Base-by-base conservation (phyloP, 306 rosid genomes). In the Dalbergia cochinchinensis region DNA sequence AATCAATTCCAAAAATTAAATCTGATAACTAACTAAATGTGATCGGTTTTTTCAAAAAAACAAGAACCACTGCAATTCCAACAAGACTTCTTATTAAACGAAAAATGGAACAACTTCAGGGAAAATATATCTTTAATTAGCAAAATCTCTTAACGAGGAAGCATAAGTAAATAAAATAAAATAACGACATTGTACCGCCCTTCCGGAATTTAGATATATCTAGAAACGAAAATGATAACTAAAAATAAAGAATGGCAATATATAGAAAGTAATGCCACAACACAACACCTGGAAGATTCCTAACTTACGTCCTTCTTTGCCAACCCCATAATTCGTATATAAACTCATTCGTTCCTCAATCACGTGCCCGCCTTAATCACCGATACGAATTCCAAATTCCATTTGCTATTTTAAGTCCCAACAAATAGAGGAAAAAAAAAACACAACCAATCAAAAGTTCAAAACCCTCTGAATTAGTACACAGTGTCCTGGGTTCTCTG, bases 201-300 rank as follows among this genome's bases (percentile, higher is more conserved):
- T 62, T 47, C 31, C 22, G 26, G 45, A 53, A 54, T 55, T 4
- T 6, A 26, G 65, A 55, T 19, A 41, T 3, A 12, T 4, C 42
- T 9, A 3, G 62, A 4, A 48, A 47, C 20, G 1, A 8, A 73
- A 41, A 74, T 7, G n/a, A 65, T 8, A 37, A 18, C 63, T 18
- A 37, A 22, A 69, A 26, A 50, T 6, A 51, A 18, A 59, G 57
- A 65, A 65, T 14, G 53, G 55, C 4, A 54, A 54, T 0, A 54
- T 0, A 15, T 3, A 53, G 48, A 34, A 51, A 35, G 47, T 5
- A 11, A 34, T 57, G 74, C 66, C 66, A 53, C 12, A 13, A 53
- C 8, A 37, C 4, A 35, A 15, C 11, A 15, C 82, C 68, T 57
- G 67, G 82, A 78, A 78, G 48, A 70, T 78, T 78, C 82, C 37